phyloP scores from a whole-genome alignment of 345 rosid species.

The Acer campestre region DNA sequence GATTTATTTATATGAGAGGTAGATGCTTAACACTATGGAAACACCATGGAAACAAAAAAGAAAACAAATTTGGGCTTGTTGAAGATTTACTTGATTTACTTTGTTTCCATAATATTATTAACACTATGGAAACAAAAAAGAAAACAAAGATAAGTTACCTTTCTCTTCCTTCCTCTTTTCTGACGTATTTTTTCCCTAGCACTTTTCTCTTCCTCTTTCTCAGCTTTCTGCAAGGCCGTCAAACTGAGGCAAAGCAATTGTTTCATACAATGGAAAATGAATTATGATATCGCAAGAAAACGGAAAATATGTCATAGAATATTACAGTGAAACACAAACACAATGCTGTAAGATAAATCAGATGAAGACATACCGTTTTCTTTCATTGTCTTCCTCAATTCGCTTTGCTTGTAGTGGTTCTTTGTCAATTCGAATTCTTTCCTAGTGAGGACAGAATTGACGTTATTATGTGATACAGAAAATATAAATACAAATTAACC shows the following conservation, averaged over 20 bases:
- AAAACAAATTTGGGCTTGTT: too few relatives aligned
- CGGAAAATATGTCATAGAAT: not conserved
- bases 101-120: too few relatives aligned
- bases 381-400: conserved; percentile 91
- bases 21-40: too few relatives aligned
- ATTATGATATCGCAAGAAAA: not conserved
- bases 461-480: not conserved
- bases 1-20: too few relatives aligned
- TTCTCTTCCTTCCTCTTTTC: conserved; percentile 98
- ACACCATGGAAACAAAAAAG: too few relatives aligned
- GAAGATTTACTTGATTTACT: too few relatives aligned
- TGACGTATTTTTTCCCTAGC: conserved; percentile 97
- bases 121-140: not conserved
- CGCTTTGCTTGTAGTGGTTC: conserved; percentile 94
- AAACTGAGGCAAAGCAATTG: conserved; percentile 46
- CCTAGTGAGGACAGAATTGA: conserved; percentile 42
- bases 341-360: not conserved
- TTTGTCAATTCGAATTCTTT: conserved; percentile 93
- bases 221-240: conserved; percentile 88
- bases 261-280: conserved; percentile 7
- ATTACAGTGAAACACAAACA: not conserved
- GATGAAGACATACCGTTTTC: conserved; percentile 71
- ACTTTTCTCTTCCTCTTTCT: conserved; percentile 92
- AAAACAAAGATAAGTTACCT: conserved; percentile 42
- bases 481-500: not conserved